These are phyloP conservation scores for Nosema bombycis DNA, from an alignment of 371 early-diverging fungal species.

Conservation along the genomic window DNA sequence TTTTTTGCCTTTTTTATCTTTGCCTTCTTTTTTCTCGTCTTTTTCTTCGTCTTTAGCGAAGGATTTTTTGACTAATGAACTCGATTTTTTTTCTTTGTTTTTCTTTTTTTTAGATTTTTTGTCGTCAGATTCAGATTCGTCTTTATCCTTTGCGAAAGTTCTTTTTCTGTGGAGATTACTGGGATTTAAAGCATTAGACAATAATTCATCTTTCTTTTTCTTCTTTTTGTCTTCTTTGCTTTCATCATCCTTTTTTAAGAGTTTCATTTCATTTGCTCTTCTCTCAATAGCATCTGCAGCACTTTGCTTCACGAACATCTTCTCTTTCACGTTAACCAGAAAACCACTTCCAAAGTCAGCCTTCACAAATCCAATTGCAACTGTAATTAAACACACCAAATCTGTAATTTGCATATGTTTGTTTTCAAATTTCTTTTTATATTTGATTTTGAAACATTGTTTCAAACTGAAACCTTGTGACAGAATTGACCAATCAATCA, in stretches of 20 bases:
- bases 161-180: background rate
- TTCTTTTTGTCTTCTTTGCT: background rate
- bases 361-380: background rate
- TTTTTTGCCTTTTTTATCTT: background rate
- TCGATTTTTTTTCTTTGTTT: background rate
- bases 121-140: background rate
- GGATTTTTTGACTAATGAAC: background rate
- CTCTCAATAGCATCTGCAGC: background rate
- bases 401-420: constrained; percentile 7
- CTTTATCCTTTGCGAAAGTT: background rate
- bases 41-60: background rate
- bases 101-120: background rate
- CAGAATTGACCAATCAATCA: background rate
- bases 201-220: background rate
- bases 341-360: background rate
- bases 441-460: constrained; percentile 23
- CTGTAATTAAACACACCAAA: background rate
- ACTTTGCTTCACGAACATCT: background rate
- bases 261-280: background rate
- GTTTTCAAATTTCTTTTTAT: background rate
- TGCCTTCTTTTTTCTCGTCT: background rate
- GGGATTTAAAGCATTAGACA: background rate
- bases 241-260: background rate
- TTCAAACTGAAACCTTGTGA: background rate
- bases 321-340: background rate